Base-by-base conservation (phyloP, 257 asterid species). In the Agastache rugosa region DNA sequence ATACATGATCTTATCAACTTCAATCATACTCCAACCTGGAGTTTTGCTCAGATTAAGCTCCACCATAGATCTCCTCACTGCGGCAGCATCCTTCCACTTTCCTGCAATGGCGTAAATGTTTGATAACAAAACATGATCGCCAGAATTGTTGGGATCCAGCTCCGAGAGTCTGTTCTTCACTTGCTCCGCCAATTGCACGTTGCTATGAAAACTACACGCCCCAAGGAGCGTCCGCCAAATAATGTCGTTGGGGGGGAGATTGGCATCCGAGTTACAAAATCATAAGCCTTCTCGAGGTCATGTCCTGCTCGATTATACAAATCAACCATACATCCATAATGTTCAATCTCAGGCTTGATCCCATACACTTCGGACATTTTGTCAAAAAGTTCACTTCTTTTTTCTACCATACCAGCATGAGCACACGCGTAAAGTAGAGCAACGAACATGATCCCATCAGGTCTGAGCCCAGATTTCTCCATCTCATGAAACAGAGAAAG, bases 271-370 rank as follows among this genome's bases (percentile, higher is more conserved):
- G 77, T 60, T 25, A 89, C 69, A 55, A 90, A 94, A 19, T 94
- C 79, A 44, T 85, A 88, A 11, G 98, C 98, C 80, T 81, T 83
- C 35, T 20, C 61, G 50, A 94, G 78, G 64, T 31, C 37, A 31
- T 81, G 87, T 35, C 97, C 96, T 5, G 97, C 90, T 25, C 97
- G 83, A 16, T 97, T 87, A 65, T 88, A 92, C 61, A 94, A 77
- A 85, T 94, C 97, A 65, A 94, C 97, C 95, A 93, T 91, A 63
- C 98, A 93, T 61, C 98, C 98, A 56, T 88, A 94, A 64, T 94
- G 98, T 71, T 94, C 98, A 16, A 87, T 84, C 35, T 82, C 77
- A 10, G 95, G 96, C 69, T 74, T 67, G 50, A 94, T 80, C 20
- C 82, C 80, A 69, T 90, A 90, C 0, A 77, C 77, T 54, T 64